phyloP scores from a whole-genome alignment of 306 rosid genomes.

The Cucumis sativus region DNA sequence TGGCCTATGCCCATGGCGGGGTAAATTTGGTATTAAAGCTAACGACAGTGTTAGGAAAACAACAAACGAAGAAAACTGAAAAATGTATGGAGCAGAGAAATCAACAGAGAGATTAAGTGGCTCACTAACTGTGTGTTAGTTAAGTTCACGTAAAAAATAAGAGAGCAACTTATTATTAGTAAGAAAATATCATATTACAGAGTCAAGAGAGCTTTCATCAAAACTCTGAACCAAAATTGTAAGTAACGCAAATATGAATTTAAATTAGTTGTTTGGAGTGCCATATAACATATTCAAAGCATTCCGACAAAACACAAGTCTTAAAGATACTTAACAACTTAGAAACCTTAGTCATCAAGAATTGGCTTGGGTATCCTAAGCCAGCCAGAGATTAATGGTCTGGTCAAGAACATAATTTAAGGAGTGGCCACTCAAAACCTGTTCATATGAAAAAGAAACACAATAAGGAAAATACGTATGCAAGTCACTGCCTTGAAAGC shows the following conservation, averaged over 20 bases:
- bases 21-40: background rate
- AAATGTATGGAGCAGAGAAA: too few species aligned
- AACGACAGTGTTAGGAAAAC: background rate
- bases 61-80: too few species aligned
- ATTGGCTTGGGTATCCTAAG: background rate
- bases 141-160: too few species aligned
- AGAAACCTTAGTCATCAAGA: background rate
- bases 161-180: too few species aligned
- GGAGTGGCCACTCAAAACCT: background rate
- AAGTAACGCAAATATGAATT: background rate
- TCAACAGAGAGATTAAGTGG: too few species aligned
- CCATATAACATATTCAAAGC: too few species aligned
- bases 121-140: too few species aligned
- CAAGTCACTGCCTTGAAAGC: background rate
- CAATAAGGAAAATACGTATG: background rate
- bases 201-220: too few species aligned
- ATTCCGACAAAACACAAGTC: background rate
- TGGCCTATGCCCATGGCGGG: background rate
- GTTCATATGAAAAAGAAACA: background rate
- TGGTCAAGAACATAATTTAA: background rate
- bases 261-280: too few species aligned
- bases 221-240: too few species aligned
- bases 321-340: background rate
- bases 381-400: background rate
- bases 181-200: too few species aligned